These are phyloP conservation scores for Ostreobium quekettii DNA, from an alignment of 139 green algal genomes.

Conservation along the genomic window DNA sequence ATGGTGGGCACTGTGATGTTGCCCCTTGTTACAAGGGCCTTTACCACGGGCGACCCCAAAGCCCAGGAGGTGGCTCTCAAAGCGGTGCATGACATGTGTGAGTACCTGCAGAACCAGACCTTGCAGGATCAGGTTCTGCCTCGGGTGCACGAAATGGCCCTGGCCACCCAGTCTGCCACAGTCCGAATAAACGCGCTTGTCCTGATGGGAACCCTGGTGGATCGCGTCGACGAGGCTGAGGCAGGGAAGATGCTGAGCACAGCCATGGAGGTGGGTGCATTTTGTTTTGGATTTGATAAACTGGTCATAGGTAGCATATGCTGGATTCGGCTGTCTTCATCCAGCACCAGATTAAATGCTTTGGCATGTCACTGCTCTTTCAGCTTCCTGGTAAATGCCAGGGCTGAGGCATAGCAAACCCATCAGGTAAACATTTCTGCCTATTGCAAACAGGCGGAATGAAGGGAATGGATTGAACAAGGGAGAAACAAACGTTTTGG, in stretches of 20 bases:
- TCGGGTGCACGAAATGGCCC: conserved; percentile 1
- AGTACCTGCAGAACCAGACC: background rate
- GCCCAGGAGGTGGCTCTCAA: conserved; percentile 11
- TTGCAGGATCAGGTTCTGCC: conserved; percentile 6
- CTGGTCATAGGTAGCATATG: no score
- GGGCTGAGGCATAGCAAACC: no score
- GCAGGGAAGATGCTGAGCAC: conserved; percentile 13
- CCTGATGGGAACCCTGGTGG: conserved; percentile 1
- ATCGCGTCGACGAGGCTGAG: background rate
- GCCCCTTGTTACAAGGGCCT: conserved; percentile 5
- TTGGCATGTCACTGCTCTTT: no score
- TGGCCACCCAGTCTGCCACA: conserved; percentile 7
- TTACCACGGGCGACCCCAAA: background rate
- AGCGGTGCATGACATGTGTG: background rate
- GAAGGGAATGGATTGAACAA: no score
- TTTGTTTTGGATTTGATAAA: no score
- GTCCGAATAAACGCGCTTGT: conserved; percentile 12
- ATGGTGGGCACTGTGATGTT: background rate
- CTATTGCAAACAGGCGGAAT: no score
- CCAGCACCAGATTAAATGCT: no score
- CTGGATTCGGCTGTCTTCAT: no score
- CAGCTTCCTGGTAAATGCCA: no score
- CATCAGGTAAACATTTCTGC: no score
- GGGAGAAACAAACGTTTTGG: no score
- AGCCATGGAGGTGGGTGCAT: no score